These are phyloP conservation scores for Dothideomycetidae sp. DNA, from an alignment of 2,329 filamentous ascomycete genomes.

Conservation along the genomic window DNA sequence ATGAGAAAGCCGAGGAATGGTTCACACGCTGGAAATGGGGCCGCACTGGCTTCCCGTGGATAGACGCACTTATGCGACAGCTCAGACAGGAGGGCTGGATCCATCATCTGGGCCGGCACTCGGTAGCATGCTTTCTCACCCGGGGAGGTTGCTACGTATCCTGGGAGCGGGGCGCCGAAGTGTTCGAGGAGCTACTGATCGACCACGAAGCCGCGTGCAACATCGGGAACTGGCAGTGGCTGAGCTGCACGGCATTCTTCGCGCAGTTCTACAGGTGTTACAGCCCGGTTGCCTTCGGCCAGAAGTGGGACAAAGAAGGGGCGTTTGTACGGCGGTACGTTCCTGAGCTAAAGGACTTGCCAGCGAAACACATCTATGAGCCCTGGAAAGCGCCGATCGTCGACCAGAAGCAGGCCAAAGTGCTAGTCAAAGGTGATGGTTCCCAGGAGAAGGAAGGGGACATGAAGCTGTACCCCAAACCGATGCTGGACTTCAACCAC, in stretches of 20 bases:
- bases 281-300: constrained; percentile 54
- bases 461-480: constrained; percentile 48
- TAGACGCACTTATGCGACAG: constrained; percentile 68
- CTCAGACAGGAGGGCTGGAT: constrained; percentile 61
- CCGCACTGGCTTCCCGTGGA: constrained; percentile 63
- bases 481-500: constrained; percentile 62
- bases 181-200: constrained; percentile 62
- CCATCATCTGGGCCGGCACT: constrained; percentile 62
- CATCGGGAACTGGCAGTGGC: constrained; percentile 65
- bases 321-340: constrained; percentile 49
- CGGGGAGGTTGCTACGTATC: constrained; percentile 63
- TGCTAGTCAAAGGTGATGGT: constrained; percentile 42
- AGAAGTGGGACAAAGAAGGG: constrained; percentile 62
- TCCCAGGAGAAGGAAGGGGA: constrained; percentile 28
- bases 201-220: constrained; percentile 66
- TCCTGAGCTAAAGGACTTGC: constrained; percentile 48
- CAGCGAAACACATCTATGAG: constrained; percentile 63
- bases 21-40: constrained; percentile 57
- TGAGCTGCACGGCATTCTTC: constrained; percentile 63
- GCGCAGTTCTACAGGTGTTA: constrained; percentile 58
- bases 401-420: constrained; percentile 56
- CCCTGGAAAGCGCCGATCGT: constrained; percentile 58
- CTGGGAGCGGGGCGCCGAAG: constrained; percentile 66
- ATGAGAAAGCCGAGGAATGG: constrained; percentile 46
- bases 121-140: constrained; percentile 70